Conservation (phyloP, 805 yeast genomes). For the Starmerella floricola region DNA sequence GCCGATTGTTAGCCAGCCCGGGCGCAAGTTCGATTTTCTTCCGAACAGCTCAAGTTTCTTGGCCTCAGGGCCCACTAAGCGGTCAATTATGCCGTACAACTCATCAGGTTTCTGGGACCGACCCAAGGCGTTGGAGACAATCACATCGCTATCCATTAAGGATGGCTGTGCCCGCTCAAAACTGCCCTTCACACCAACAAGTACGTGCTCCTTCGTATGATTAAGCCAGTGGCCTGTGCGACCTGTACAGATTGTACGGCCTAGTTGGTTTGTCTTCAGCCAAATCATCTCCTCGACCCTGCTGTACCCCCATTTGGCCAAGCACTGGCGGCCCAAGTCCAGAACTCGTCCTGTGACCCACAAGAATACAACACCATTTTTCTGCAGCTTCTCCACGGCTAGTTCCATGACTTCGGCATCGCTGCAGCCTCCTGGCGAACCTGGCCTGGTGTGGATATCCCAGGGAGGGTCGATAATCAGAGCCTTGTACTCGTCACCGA, state of each 20-base stretch:
- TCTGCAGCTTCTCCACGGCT: conserved; percentile 58
- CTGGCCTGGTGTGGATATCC: conserved; percentile 78
- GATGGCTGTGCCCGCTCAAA: no score
- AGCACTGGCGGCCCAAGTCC: conserved; percentile 70
- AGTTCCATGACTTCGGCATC: conserved; percentile 60
- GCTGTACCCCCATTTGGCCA: conserved; percentile 70
- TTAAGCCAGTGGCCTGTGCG: conserved; percentile 96
- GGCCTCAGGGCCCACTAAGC: conserved; percentile 65
- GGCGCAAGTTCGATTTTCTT: conserved; percentile 68
- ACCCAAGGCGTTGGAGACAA: conserved; percentile 77
- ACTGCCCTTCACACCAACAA: conserved; percentile 88
- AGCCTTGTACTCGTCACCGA: conserved; percentile 68
- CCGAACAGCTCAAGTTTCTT: conserved; percentile 85
- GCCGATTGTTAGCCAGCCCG: conserved; percentile 64
- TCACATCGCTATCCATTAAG: conserved; percentile 55
- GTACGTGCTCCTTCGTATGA: conserved; percentile 82
- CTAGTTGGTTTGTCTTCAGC: conserved; percentile 81
- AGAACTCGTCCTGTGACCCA: conserved; percentile 96
- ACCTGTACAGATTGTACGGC: conserved; percentile 85
- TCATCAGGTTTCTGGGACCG: conserved; percentile 89
- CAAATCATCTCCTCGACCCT: conserved; percentile 73
- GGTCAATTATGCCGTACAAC: conserved; percentile 69
- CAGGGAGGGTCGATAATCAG: conserved; percentile 92
- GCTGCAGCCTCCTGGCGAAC: conserved; percentile 28
- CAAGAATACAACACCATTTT: conserved; percentile 68